Evolutionary conservation across 495 filamentous ascomycete genomes (phyloP).

Genomic region (Penicillium tannophilum): DNA sequence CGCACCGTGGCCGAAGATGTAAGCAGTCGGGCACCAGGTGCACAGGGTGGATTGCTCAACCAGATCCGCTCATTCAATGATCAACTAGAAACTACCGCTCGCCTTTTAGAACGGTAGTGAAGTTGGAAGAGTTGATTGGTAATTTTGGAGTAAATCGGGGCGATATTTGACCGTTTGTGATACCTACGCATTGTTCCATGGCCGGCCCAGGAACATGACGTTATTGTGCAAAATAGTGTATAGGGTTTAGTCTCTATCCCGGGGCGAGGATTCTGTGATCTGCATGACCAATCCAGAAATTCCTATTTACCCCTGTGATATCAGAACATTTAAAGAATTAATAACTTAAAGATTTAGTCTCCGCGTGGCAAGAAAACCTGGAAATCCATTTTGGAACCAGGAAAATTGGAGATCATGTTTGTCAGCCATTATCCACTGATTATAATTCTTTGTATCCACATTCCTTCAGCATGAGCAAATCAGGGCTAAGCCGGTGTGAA

Average conservation of each 20-base stretch:
- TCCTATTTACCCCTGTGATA: neutral
- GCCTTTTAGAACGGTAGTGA: constrained; percentile 29
- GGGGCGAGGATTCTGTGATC: neutral
- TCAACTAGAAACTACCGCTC: constrained; percentile 42
- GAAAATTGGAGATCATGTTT: neutral
- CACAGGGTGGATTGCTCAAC: constrained; percentile 43
- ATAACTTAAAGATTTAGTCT: too few relatives aligned
- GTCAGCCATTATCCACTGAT: neutral
- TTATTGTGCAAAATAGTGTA: neutral
- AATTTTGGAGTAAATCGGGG: constrained; percentile 1
- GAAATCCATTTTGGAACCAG: neutral
- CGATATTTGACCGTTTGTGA: neutral
- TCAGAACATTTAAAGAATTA: neutral
- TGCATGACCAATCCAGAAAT: neutral
- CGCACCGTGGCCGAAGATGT: constrained; percentile 45
- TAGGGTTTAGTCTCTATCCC: neutral
- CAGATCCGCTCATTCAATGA: constrained; percentile 49
- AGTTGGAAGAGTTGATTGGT: neutral
- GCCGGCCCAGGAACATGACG: constrained; percentile 4
- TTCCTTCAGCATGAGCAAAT: neutral
- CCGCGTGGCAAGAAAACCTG: too few relatives aligned
- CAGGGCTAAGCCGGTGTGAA: neutral
- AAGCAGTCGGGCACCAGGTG: constrained; percentile 40
- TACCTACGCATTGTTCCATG: constrained; percentile 5
- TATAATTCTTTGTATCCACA: neutral